Conservation (phyloP, 768 basidiomycete genomes). For the Strobilomyces confusus region DNA sequence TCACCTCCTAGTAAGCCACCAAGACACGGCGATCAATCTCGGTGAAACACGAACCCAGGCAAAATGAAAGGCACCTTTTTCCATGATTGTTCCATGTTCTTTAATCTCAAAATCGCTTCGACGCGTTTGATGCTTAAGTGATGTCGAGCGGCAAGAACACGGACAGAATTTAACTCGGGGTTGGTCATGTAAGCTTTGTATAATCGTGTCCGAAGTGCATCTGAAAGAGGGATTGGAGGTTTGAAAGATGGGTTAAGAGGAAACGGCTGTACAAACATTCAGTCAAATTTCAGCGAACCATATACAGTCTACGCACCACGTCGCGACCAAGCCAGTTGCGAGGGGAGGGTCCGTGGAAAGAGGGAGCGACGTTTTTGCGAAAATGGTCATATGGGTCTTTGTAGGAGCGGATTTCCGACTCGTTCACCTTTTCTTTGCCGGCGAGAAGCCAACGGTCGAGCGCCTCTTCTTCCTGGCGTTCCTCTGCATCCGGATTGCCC, state of each 20-base stretch:
- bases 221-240: constrained; percentile 74
- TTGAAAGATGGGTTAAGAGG: constrained; percentile 81
- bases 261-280: constrained; percentile 56
- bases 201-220: constrained; percentile 51
- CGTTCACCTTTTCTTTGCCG: constrained; percentile 14
- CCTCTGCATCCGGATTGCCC: neutral
- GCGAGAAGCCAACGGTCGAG: constrained; percentile 17
- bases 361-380: constrained; percentile 15
- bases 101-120: constrained; percentile 78
- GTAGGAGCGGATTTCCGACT: constrained; percentile 14
- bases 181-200: constrained; percentile 60
- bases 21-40: constrained; percentile 5
- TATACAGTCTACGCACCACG: constrained; percentile 42
- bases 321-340: constrained; percentile 60
- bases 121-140: constrained; percentile 74
- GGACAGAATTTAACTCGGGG: constrained; percentile 52
- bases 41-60: constrained; percentile 1
- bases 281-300: neutral
- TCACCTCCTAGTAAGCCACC: constrained; percentile 37
- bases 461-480: constrained; percentile 10
- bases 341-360: constrained; percentile 34
- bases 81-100: constrained; percentile 71
- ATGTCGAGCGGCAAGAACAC: constrained; percentile 57
- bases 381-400: constrained; percentile 19
- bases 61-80: constrained; percentile 52